Base-by-base conservation (phyloP, 345 rosid species). In the Populus alba region DNA sequence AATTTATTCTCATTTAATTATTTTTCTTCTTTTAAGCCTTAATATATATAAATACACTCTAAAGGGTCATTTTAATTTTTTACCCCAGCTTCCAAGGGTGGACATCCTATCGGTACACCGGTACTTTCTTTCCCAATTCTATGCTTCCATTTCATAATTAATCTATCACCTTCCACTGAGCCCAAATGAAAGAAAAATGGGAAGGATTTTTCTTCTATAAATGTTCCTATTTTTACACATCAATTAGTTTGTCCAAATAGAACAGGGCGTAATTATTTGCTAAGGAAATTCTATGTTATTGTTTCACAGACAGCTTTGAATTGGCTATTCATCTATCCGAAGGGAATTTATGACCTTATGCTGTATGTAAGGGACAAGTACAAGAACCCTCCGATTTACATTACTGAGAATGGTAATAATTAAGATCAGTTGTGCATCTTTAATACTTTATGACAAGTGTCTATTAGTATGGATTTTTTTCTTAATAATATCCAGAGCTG, bases 391-490 rank as follows among this genome's bases (percentile, higher is more conserved):
- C 77, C 85, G 31, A 71, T 88, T 72, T 85, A 76, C 70, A 74
- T 87, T 20, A 83, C 88, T 15, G 91, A 88, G 37, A 88, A 88
- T 79, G 88, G 89, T 86, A 80, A 70, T 86, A 80, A 67, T 2
- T 53, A 65, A 23, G 18, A 59, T 9, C 18, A 18, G 23, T 7
- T 18, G 12, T n/a, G 25, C 29, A 12, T 11, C 29, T 25, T n/a
- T 1, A 63, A 27, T 15, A 2, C 3, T n/a, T 23, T 2, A 63
- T 7, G 2, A 3, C 23, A 63, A 25, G 67, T 25, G 29, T 12
- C 35, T 20, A 15, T 66, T 16, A 1, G 18, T 29, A 1, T 29
- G 8, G 16, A 2, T 6, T 66, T 31, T 57, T 9, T 15, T 27
- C 5, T 13, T 9, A 25, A 18, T 22, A 55, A 18, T 2, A 5